Evolutionary conservation across 257 asterid genomes (phyloP).

Genomic region (Fraxinus quadrangulata): DNA sequence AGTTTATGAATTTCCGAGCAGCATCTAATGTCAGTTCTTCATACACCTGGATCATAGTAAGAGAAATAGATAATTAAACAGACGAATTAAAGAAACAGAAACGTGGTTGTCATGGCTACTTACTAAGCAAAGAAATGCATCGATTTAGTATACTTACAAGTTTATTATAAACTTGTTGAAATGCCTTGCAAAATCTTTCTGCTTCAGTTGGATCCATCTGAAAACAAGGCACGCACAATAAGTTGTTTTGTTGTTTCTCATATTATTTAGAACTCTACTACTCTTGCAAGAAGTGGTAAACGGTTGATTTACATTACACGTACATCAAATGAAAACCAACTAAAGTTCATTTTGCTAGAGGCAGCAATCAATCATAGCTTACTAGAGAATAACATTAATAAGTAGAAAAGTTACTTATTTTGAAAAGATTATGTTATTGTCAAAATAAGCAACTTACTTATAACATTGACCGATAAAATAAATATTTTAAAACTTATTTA

Average conservation of each 20-base stretch:
- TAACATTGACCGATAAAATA: too few species aligned
- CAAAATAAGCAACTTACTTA: too few species aligned
- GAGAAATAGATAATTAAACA: not conserved
- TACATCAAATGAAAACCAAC: not conserved
- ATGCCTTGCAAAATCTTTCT: slow-evolving; percentile 67
- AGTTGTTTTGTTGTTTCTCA: slow-evolving; percentile 2
- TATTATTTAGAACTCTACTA: not conserved
- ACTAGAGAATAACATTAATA: not conserved
- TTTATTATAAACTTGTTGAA: slow-evolving; percentile 65
- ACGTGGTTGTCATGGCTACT: not conserved
- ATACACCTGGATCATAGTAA: slow-evolving; percentile 50
- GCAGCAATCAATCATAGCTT: not conserved
- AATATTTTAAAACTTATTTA: too few species aligned
- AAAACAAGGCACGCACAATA: slow-evolving; percentile 10
- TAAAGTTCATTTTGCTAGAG: not conserved
- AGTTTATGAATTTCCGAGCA: slow-evolving; percentile 52
- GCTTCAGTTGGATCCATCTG: slow-evolving; percentile 78
- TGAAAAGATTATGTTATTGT: too few species aligned
- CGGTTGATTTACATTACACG: not conserved
- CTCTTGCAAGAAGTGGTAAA: slow-evolving; percentile 1
- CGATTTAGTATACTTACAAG: slow-evolving; percentile 50
- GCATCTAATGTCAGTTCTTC: slow-evolving; percentile 66
- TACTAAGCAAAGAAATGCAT: slow-evolving; percentile 10
- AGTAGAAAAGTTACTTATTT: too few species aligned
- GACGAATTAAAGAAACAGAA: not conserved